Evolutionary conservation across 1,139 yeast species (phyloP).

Genomic region (Kluyveromyces marxianus): DNA sequence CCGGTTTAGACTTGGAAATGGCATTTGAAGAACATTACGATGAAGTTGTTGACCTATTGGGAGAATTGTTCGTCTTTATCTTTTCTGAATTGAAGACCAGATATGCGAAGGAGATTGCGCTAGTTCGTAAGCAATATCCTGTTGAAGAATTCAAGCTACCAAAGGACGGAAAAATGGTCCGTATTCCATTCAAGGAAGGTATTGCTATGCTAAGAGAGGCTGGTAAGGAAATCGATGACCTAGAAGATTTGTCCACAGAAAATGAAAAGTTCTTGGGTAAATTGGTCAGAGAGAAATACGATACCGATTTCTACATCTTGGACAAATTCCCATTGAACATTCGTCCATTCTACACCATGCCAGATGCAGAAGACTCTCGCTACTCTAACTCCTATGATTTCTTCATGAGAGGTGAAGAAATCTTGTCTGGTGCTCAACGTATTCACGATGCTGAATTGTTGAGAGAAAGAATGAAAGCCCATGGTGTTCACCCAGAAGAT

Average conservation of each 20-base stretch:
- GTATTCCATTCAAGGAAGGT: conserved; percentile 85
- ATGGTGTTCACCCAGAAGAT: conserved; percentile 70
- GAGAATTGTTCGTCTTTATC: conserved; percentile 81
- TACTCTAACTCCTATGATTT: conserved; percentile 95
- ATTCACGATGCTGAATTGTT: conserved; percentile 86
- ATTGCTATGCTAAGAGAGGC: conserved; percentile 79
- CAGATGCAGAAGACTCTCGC: conserved; percentile 83
- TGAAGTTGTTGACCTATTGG: conserved; percentile 79
- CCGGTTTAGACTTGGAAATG: conserved; percentile 96
- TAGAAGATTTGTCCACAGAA: conserved; percentile 87
- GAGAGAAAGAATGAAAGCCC: conserved; percentile 71
- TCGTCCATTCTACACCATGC: conserved; percentile 99
- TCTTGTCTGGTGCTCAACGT: conserved; percentile 98
- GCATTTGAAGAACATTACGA: conserved; percentile 97
- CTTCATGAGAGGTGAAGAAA: conserved; percentile 99
- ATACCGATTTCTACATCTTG: conserved; percentile 94
- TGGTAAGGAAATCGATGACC: conserved; percentile 72
- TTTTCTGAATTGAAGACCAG: conserved; percentile 76
- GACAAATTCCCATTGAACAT: conserved; percentile 96
- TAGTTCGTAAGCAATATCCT: conserved; percentile 91
- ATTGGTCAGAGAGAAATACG: conserved; percentile 84
- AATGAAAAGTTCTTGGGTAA: conserved; percentile 90
- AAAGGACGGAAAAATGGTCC: conserved; percentile 82
- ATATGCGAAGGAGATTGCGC: conserved; percentile 74
- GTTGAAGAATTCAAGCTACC: conserved; percentile 96